Base-by-base conservation (phyloP, 1,139 yeast genomes). In the Candida labiduridarum region DNA sequence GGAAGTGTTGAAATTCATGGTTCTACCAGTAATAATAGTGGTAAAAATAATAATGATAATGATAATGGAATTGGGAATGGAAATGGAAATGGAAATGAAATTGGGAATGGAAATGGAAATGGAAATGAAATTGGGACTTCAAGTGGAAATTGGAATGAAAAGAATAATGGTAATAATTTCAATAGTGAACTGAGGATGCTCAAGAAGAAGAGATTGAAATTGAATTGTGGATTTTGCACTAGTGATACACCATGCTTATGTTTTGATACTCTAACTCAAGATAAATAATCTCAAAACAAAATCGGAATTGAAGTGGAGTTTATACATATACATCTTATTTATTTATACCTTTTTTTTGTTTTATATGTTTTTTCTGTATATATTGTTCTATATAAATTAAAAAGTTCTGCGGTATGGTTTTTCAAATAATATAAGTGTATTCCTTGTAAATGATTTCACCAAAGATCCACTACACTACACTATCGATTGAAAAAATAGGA, bases 171-270 rank as follows among this genome's bases (percentile, higher is more conserved):
- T 19, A 34, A 12, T 19, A 34, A 31, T 15, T 59, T 36, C 9
- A 47, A 34, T 19, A 4, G 22, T 4, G 59, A 53, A 11, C 9
- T 25, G 29, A 47, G 15, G 39, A 46, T 25, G 39, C 12, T 50
- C 15, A 31, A 46, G 18, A 51, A 52, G 44, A 57, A 57, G 47
- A 58, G 55, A 41, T 44, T 51, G 38, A 56, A 56, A 46, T 53
- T 56, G 25, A 68, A 66, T 46, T 74, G 79, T 57, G 79, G 79
- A n/a, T 76, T 74, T 56, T 75, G 79, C 56, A 61, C 70, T 27
- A 67, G 66, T 49, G 78, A 70, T 46, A 71, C 72, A 0, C 72
- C 77, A 9, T 76, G 80, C 53, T 59, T 74, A 45, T 76, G 80
- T 56, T 61, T 73, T 47, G 79, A 69, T 53, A 66, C 74, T 2